These are phyloP conservation scores for Aeminium ludgeri DNA, from an alignment of 495 filamentous ascomycete genomes.

Conservation along the genomic window DNA sequence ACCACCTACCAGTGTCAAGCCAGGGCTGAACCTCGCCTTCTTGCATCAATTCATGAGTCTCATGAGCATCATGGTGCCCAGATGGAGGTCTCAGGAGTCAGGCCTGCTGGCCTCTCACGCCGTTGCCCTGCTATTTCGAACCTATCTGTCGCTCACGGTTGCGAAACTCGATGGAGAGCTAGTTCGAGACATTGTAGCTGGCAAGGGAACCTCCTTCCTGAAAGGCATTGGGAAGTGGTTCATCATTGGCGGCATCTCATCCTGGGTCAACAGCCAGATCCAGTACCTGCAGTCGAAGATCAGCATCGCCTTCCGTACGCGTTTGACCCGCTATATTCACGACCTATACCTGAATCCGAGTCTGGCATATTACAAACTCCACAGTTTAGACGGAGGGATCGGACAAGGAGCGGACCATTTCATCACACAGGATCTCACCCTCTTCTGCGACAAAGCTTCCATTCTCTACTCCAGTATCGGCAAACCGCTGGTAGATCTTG, in stretches of 20 bases:
- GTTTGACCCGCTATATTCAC: conserved; percentile 91
- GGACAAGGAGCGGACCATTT: conserved; percentile 89
- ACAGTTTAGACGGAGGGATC: conserved; percentile 84
- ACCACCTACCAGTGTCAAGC: conserved; percentile 77
- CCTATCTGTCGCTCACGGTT: conserved; percentile 85
- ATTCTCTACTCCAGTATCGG: conserved; percentile 87
- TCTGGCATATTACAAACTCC: conserved; percentile 88
- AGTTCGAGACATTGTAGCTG: conserved; percentile 85
- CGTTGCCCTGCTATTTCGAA: conserved; percentile 73
- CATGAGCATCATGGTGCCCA: conserved; percentile 90
- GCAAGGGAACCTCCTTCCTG: conserved; percentile 73
- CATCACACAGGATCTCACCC: conserved; percentile 90
- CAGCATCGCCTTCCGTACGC: conserved; percentile 92
- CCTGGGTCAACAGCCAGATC: conserved; percentile 92
- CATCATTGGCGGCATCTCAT: conserved; percentile 56
- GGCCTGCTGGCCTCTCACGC: conserved; percentile 75
- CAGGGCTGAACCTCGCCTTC: conserved; percentile 93
- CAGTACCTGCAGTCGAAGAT: conserved; percentile 97
- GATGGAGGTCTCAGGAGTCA: conserved; percentile 89
- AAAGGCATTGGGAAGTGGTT: conserved; percentile 82
- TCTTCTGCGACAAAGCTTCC: conserved; percentile 88
- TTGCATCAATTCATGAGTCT: conserved; percentile 91
- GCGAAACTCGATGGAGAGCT: conserved; percentile 91
- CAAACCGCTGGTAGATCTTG: conserved; percentile 87
- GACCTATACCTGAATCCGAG: conserved; percentile 90